Conservation (phyloP, 2,329 filamentous ascomycete genomes). For the Macrophomina phaseolina region DNA sequence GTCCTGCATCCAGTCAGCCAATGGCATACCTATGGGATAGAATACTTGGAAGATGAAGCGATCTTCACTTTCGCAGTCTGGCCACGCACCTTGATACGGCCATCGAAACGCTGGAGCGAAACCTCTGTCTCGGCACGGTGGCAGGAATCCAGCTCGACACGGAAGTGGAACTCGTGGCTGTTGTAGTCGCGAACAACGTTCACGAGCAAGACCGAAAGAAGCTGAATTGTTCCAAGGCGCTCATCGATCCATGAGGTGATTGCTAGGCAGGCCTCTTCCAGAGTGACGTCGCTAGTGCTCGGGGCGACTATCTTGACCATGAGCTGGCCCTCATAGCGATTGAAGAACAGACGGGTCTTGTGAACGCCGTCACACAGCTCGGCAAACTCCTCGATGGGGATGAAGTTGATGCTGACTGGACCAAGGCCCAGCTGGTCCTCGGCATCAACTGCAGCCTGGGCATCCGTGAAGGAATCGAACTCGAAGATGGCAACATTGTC, state of each 20-base stretch:
- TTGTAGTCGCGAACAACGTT: slow-evolving; percentile 31
- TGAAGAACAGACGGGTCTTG: slow-evolving; percentile 34
- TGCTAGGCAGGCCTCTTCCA: slow-evolving; percentile 26
- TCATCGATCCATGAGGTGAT: slow-evolving; percentile 30
- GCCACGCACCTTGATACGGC: slow-evolving; percentile 33
- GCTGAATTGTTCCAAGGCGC: slow-evolving; percentile 30
- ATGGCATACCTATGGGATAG: not conserved
- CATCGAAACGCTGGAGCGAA: not conserved
- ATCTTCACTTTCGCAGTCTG: not conserved
- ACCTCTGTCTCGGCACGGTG: not conserved
- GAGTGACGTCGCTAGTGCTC: not conserved
- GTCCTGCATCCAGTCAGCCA: slow-evolving; percentile 20
- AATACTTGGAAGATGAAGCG: too few species aligned
- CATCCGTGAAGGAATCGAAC: slow-evolving; percentile 48
- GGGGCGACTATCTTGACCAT: not conserved
- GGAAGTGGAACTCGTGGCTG: slow-evolving; percentile 33
- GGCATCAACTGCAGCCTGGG: slow-evolving; percentile 37
- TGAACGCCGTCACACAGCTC: slow-evolving; percentile 31
- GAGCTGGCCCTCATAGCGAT: slow-evolving; percentile 43
- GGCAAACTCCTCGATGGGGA: slow-evolving; percentile 36
- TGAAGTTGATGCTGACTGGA: slow-evolving; percentile 28
- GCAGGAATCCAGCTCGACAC: slow-evolving; percentile 41
- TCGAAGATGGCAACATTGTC: slow-evolving; percentile 34
- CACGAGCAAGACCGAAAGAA: slow-evolving; percentile 27
- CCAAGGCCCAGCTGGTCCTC: slow-evolving; percentile 20